These are phyloP conservation scores for Fomes fomentarius DNA, from an alignment of 1,284 basidiomycete species.

Conservation along the genomic window DNA sequence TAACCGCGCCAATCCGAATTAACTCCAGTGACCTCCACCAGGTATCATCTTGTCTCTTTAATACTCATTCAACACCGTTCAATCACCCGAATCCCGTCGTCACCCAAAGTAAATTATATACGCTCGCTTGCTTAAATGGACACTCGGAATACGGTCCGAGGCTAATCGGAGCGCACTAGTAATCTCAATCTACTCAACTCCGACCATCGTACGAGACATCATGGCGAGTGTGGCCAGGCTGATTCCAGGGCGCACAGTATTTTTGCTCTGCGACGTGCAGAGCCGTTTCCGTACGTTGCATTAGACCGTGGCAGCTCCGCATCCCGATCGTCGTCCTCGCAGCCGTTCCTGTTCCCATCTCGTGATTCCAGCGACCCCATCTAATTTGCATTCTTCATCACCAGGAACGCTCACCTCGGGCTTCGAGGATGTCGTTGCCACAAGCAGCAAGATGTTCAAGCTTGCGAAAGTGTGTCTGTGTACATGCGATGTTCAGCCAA, in stretches of 20 bases:
- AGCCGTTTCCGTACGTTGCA: conserved; percentile 65
- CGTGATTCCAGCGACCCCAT: neutral
- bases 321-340: neutral
- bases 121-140: too few species aligned
- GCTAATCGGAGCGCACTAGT: neutral
- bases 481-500: neutral
- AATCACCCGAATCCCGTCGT: too few species aligned
- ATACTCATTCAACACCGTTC: too few species aligned
- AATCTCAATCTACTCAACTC: neutral
- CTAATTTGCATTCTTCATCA: too few species aligned
- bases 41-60: too few species aligned
- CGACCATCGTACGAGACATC: neutral
- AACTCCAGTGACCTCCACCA: too few species aligned
- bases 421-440: conserved; percentile 71
- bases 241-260: conserved; percentile 53
- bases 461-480: conserved; percentile 62
- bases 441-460: conserved; percentile 75
- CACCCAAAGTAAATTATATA: too few species aligned
- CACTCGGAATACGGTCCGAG: neutral
- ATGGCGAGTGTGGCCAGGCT: conserved; percentile 40
- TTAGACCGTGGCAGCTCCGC: too few species aligned
- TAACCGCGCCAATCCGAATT: neutral
- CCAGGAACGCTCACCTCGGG: conserved; percentile 61
- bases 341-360: neutral
- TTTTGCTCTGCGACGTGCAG: conserved; percentile 85